Conservation (phyloP, 2,329 filamentous ascomycete genomes). For the Gnomoniopsis sp. region DNA sequence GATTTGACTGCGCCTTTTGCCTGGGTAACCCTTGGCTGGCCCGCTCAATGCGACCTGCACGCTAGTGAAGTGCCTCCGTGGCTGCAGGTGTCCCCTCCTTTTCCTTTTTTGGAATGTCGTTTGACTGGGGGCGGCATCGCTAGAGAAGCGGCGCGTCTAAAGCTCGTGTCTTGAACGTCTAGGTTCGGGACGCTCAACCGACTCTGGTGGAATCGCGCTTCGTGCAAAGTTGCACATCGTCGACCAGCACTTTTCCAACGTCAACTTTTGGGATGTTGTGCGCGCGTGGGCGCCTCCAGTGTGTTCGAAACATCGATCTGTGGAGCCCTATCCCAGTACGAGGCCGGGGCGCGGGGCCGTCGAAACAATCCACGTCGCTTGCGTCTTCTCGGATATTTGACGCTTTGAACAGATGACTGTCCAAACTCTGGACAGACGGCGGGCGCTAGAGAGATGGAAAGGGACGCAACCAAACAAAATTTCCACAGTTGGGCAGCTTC, state of each 20-base stretch:
- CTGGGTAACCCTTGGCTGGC: conserved; percentile 10
- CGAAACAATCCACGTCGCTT: conserved; percentile 3
- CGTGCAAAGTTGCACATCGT: background rate
- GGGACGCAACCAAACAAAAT: background rate
- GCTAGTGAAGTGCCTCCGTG: conserved; percentile 15
- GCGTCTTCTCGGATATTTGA: conserved; percentile 10
- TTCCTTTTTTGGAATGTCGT: conserved; percentile 12
- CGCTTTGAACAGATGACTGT: background rate
- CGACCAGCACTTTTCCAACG: background rate
- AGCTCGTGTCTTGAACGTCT: background rate
- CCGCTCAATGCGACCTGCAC: conserved; percentile 17
- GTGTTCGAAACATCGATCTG: conserved; percentile 1
- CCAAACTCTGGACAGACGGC: background rate
- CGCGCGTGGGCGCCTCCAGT: background rate
- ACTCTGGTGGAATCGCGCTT: background rate
- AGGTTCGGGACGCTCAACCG: background rate
- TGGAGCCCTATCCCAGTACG: conserved; percentile 3
- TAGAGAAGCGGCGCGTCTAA: conserved; percentile 3
- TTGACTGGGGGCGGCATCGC: conserved; percentile 4
- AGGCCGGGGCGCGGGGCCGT: conserved; percentile 9
- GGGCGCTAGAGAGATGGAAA: background rate
- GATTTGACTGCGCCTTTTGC: background rate
- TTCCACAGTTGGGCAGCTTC: background rate
- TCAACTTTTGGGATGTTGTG: background rate
- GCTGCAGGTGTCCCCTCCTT: conserved; percentile 16